Evolutionary conservation across 2,329 filamentous ascomycete genomes (phyloP).

Genomic region (Arthrobotrys pseudoclavata): DNA sequence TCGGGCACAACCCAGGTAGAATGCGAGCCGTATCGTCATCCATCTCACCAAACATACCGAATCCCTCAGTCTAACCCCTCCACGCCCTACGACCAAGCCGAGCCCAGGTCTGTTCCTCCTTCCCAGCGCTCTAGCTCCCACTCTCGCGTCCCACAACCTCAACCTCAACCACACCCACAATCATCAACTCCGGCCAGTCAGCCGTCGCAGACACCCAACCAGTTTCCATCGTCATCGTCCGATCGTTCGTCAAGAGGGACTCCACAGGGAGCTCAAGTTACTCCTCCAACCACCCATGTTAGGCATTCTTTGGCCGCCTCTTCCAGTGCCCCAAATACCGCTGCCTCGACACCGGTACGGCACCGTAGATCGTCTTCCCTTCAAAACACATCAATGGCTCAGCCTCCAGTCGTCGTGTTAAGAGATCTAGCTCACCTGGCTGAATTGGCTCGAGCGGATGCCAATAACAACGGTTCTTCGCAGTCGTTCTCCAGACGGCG

Average conservation of each 20-base stretch:
- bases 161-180: conserved; percentile 1
- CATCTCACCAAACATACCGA: conserved; percentile 48
- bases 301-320: conserved; percentile 54
- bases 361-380: conserved; percentile 60
- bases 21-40: conserved; percentile 59
- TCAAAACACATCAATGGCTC: conserved; percentile 62
- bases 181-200: conserved; percentile 30
- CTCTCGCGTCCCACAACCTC: conserved; percentile 35
- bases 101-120: conserved; percentile 50
- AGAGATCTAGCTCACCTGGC: conserved; percentile 92
- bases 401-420: conserved; percentile 78
- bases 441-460: conserved; percentile 83
- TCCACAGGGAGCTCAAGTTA: conserved; percentile 39
- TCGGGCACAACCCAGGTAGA: conserved; percentile 59
- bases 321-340: conserved; percentile 55
- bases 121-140: conserved; percentile 43
- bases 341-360: conserved; percentile 61
- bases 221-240: conserved; percentile 6
- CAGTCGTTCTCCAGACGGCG: conserved; percentile 56
- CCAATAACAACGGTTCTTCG: conserved; percentile 60
- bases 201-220: conserved; percentile 45
- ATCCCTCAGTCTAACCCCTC: conserved; percentile 57
- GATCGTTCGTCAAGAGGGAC: conserved; percentile 49
- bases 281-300: conserved; percentile 51
- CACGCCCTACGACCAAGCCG: conserved; percentile 54